These are phyloP conservation scores for Talaromyces islandicus DNA, from an alignment of 2,329 filamentous ascomycete species.

Conservation along the genomic window DNA sequence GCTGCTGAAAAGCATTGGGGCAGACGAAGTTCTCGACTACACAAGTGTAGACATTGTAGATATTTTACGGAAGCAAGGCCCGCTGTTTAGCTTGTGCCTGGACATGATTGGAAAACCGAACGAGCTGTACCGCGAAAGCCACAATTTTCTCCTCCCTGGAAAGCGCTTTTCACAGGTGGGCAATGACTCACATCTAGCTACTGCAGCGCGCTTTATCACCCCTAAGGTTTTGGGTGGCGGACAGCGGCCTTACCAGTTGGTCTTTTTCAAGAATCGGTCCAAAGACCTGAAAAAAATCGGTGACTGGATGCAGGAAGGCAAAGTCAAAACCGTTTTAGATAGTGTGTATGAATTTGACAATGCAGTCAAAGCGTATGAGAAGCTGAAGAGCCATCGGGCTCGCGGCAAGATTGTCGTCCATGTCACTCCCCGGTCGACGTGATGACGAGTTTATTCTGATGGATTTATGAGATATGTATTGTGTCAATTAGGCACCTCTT, in stretches of 20 bases:
- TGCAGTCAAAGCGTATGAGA: slow-evolving; percentile 52
- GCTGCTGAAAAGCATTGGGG: slow-evolving; percentile 54
- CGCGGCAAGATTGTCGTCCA: slow-evolving; percentile 55
- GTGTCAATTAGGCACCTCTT: not conserved
- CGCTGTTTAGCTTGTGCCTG: slow-evolving; percentile 48
- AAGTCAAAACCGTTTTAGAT: slow-evolving; percentile 53
- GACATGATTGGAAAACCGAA: slow-evolving; percentile 52
- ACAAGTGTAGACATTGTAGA: slow-evolving; percentile 43
- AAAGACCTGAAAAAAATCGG: slow-evolving; percentile 47
- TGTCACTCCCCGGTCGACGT: slow-evolving; percentile 17
- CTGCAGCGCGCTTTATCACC: slow-evolving; percentile 33
- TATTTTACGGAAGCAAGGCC: slow-evolving; percentile 42
- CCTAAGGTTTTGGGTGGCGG: slow-evolving; percentile 49
- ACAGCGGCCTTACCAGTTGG: slow-evolving; percentile 28
- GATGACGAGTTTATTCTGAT: not conserved
- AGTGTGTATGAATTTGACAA: slow-evolving; percentile 52
- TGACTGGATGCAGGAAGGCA: slow-evolving; percentile 53
- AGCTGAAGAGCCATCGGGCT: slow-evolving; percentile 50
- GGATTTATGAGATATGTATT: not conserved
- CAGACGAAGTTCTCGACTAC: slow-evolving; percentile 61
- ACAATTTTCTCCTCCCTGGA: slow-evolving; percentile 44
- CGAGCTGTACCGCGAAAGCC: slow-evolving; percentile 49
- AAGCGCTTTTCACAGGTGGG: slow-evolving; percentile 52
- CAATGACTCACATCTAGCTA: slow-evolving; percentile 25
- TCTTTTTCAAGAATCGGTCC: slow-evolving; percentile 30